Conservation (phyloP, 169 alveolate species). For the Plasmodium relictum region DNA sequence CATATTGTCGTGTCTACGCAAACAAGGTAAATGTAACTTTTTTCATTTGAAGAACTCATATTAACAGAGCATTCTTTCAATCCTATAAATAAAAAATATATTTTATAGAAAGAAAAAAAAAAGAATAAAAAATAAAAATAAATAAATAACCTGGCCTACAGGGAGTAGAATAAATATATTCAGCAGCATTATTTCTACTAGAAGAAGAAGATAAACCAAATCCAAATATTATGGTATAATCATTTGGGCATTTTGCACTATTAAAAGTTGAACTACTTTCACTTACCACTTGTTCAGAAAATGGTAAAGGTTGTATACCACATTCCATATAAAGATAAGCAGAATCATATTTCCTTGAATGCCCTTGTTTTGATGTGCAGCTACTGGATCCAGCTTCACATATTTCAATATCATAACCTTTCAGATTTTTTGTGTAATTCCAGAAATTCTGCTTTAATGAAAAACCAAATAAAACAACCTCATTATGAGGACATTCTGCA, state of each 20-base stretch:
- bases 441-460: constrained; percentile 66
- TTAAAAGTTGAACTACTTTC: constrained; percentile 40
- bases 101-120: background rate
- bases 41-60: constrained; percentile 27
- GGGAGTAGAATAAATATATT: constrained; percentile 42
- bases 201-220: constrained; percentile 78
- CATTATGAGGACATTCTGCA: constrained; percentile 78
- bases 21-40: constrained; percentile 45
- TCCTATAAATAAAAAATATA: constrained; percentile 14
- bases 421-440: constrained; percentile 56
- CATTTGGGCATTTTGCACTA: constrained; percentile 78
- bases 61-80: constrained; percentile 68
- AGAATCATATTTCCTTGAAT: constrained; percentile 50
- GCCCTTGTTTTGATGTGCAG: constrained; percentile 80
- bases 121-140: too few relatives aligned
- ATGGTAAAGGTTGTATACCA: constrained; percentile 58
- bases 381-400: constrained; percentile 67
- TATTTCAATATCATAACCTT: constrained; percentile 59
- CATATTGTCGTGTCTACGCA: constrained; percentile 71
- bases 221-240: constrained; percentile 73
- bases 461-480: constrained; percentile 79
- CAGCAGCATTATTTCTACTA: constrained; percentile 68
- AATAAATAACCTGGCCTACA: constrained; percentile 79
- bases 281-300: constrained; percentile 57
- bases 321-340: constrained; percentile 68